Base-by-base conservation (phyloP, 306 rosid species). In the Ziziphus jujuba region DNA sequence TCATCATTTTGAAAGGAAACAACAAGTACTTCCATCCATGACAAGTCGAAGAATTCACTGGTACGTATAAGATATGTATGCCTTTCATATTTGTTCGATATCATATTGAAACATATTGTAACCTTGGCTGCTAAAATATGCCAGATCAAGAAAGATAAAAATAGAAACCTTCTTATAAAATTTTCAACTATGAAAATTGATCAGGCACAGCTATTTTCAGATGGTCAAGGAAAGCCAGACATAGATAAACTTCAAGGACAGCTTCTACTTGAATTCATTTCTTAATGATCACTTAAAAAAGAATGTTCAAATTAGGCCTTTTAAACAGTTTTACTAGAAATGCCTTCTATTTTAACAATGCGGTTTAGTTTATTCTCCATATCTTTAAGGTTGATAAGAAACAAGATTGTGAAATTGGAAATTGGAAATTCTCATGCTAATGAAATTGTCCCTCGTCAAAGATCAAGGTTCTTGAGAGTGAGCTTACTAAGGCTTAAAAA, bases 1-100 rank as follows among this genome's bases (percentile, higher is more conserved):
- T 61, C 36, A 9, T 31, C 20, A n/a, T 57, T 25, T 2, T 28
- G 57, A 34, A 69, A 61, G 49, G 61, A 51, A 65, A 43, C n/a
- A n/a, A n/a, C n/a, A n/a, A n/a, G n/a, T n/a, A n/a, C n/a, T n/a
- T n/a, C n/a, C n/a, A n/a, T 45, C 71, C 2, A 67, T 72, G 80
- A 56, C 53, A 54, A 74, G 77, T 55, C 77, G 66, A 65, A 69
- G 67, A 31, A 73, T 54, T 67, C 54, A n/a, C 45, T 68, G 68
- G 79, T 80, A 80, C 66, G 65, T 19, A 5, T 52, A n/a, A 77
- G 57, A 68, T 65, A 17, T 15, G 54, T 44, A 14, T 35, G 23
- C 23, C 11, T 12, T 31, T 57, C 25, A 34, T 65, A 43, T 43
- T 5, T 10, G 9, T 45, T 45, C 33, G 4, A 15, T 45, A 2